These are phyloP conservation scores for Talaromyces pinophilus DNA, from an alignment of 2,329 filamentous ascomycete genomes.

Conservation along the genomic window DNA sequence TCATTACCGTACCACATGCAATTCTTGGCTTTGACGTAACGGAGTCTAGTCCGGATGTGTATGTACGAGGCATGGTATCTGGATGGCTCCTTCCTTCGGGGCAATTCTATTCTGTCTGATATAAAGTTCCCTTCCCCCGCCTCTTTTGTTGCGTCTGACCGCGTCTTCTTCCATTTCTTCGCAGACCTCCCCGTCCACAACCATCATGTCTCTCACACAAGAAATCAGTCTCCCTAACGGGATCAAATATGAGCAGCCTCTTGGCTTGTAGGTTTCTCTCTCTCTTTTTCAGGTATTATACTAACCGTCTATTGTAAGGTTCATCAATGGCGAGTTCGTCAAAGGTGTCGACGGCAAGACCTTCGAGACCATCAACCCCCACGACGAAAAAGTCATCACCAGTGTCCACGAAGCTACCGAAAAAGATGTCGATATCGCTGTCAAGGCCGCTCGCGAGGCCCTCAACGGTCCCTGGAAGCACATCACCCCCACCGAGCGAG, in stretches of 20 bases:
- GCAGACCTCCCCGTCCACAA: not conserved
- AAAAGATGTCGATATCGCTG: slow-evolving; percentile 74
- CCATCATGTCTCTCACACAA: slow-evolving; percentile 41
- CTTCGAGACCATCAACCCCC: slow-evolving; percentile 88
- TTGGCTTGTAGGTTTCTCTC: slow-evolving; percentile 38
- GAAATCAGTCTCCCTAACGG: slow-evolving; percentile 42
- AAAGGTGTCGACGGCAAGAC: slow-evolving; percentile 81
- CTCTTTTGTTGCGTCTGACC: not conserved
- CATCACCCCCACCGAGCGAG: slow-evolving; percentile 69
- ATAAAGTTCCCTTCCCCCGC: not conserved
- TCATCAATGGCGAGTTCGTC: slow-evolving; percentile 81
- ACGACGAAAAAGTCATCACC: slow-evolving; percentile 80
- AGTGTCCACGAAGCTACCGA: slow-evolving; percentile 82
- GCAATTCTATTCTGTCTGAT: not conserved
- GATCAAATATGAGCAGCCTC: slow-evolving; percentile 46
- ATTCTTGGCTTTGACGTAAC: slow-evolving; percentile 4
- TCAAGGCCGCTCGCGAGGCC: slow-evolving; percentile 80
- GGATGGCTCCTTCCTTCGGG: not conserved
- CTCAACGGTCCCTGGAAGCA: slow-evolving; percentile 73
- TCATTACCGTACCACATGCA: not conserved
- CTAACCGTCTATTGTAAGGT: slow-evolving; percentile 41
- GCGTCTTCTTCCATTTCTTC: not conserved
- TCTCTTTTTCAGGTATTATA: not conserved
- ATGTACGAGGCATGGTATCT: not conserved
- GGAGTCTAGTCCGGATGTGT: not conserved